Conservation (phyloP, 2,329 filamentous ascomycete genomes). For the Macroventuria anomochaeta region DNA sequence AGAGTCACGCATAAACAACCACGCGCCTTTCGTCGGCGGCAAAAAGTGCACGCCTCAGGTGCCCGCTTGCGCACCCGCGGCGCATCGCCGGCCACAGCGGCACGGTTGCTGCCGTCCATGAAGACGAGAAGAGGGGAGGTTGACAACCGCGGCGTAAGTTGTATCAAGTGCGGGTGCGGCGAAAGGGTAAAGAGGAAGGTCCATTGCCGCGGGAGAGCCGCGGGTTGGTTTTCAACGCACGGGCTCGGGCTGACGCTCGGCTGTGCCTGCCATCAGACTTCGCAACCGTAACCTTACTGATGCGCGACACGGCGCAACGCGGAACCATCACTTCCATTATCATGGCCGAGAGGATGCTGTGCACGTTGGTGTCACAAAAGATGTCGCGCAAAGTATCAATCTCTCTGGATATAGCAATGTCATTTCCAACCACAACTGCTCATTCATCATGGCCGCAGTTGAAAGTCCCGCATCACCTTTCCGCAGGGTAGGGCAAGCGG, state of each 20-base stretch:
- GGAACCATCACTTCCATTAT: background rate
- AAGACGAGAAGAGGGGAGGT: background rate
- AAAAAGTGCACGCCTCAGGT: conserved; percentile 48
- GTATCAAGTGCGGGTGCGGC: no score
- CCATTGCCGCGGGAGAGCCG: no score
- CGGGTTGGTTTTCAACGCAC: no score
- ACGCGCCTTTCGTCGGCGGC: conserved; percentile 49
- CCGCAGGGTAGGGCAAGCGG: background rate
- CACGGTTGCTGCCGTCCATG: conserved; percentile 10
- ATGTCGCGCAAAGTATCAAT: background rate
- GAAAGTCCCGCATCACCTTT: background rate
- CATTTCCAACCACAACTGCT: no score
- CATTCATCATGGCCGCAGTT: background rate
- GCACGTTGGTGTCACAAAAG: background rate
- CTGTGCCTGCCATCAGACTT: background rate
- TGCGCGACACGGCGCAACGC: background rate
- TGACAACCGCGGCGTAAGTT: no score
- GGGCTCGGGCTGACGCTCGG: no score
- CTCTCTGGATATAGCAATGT: no score
- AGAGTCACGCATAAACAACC: background rate
- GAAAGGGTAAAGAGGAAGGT: no score
- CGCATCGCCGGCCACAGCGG: conserved; percentile 3
- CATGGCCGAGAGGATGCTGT: background rate
- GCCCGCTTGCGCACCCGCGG: conserved; percentile 31
- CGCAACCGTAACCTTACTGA: background rate